Percentiles rank a stretch among this genome's conserved stretches.
These are phyloP conservation scores for Kurtzmaniella quercitrusa DNA, from an alignment of 1,139 yeast genomes.

Conservation along the genomic window DNA sequence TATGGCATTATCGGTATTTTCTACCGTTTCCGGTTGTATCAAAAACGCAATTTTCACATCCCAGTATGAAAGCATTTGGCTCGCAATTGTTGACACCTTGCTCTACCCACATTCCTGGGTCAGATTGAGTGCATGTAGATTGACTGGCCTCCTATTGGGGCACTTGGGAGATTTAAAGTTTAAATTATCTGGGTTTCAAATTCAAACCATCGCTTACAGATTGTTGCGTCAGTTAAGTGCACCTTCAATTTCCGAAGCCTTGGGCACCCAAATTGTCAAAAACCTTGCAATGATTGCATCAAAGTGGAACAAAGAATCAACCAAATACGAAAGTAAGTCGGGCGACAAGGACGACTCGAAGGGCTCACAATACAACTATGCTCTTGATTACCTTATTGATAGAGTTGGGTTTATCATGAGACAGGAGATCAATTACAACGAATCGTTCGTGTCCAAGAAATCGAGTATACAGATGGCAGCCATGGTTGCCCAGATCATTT, in stretches of 20 bases:
- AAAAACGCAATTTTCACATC: constrained; percentile 27
- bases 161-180: constrained; percentile 34
- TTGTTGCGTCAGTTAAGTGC: constrained; percentile 77
- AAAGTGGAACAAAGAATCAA: constrained; percentile 53
- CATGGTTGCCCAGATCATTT: constrained; percentile 49
- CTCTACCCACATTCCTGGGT: constrained; percentile 94
- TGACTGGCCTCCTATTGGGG: constrained; percentile 50
- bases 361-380: constrained; percentile 29
- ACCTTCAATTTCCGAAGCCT: constrained; percentile 60
- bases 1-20: constrained; percentile 55
- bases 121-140: constrained; percentile 63
- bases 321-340: constrained; percentile 27
- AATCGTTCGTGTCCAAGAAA: constrained; percentile 57
- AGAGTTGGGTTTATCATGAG: constrained; percentile 63
- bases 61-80: constrained; percentile 44
- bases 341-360: constrained; percentile 15
- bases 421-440: constrained; percentile 51
- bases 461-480: constrained; percentile 61
- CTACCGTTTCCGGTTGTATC: constrained; percentile 30
- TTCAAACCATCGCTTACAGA: constrained; percentile 66
- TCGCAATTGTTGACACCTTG: constrained; percentile 47
- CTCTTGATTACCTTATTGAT: constrained; percentile 60
- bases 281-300: constrained; percentile 60
- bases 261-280: constrained; percentile 65
- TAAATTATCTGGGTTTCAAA: constrained; percentile 28